Base-by-base conservation (phyloP, 2,329 filamentous ascomycete species). In the Botryosphaeria agaves region DNA sequence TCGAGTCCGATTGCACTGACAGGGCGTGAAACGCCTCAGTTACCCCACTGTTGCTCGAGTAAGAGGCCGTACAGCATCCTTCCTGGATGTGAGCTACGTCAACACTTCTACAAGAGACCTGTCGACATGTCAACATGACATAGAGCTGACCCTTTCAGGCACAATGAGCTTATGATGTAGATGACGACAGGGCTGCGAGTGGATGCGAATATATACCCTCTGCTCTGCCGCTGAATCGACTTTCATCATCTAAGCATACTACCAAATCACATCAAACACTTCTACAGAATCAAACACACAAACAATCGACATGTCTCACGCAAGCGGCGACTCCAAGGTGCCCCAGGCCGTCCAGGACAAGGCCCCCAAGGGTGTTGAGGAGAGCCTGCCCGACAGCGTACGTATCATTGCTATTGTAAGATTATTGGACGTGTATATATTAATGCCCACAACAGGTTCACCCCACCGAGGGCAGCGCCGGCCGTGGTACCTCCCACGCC, bases 401-500 rank as follows among this genome's bases (percentile, higher is more conserved):
- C 14, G 40, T 11, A 6, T 8, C 18, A 4, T 6, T 3, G 3
- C 7, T n/a, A n/a, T n/a, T n/a, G n/a, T n/a, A n/a, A n/a, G n/a
- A n/a, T n/a, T n/a, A 21, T 11, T 12, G n/a, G 18, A 17, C 29
- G 14, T n/a, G n/a, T n/a, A n/a, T n/a, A 14, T 14, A 18, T 23
- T 21, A 24, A 20, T 19, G 8, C 3, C 12, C 16, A 30, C 11
- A 8, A 7, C 18, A 51, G 47, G 36, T 55, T 9, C 55, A 58
- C 38, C 44, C 54, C 35, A 56, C 53, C 2, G 45, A 47, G 25
- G 41, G 32, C 33, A 45, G 45, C 40, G 18, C 38, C 11, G 48
- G 48, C 34, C 49, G 53, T 32, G 41, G 54, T 38, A 53, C 51
- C 3, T n/a, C n/a, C n/a, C 56, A 59, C 38, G 56, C 55, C 3